Conservation (phyloP, 148 eudicot species). For the Polygonum maritimum region DNA sequence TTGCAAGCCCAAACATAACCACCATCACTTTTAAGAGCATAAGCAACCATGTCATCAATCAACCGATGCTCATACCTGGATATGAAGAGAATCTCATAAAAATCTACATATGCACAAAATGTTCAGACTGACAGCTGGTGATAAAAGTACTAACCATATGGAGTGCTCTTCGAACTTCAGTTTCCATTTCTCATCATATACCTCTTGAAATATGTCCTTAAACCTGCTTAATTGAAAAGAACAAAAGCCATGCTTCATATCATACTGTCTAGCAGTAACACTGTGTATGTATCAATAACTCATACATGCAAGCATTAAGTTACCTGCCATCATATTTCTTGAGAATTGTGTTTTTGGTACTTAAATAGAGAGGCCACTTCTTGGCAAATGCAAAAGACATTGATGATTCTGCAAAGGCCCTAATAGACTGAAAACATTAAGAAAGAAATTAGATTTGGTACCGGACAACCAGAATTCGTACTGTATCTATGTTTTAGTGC, state of each 20-base stretch:
- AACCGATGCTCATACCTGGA: conserved; percentile 73
- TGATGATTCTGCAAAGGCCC: conserved; percentile 72
- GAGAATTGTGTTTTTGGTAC: conserved; percentile 65
- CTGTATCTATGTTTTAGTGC: background rate
- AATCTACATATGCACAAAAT: background rate
- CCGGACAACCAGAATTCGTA: background rate
- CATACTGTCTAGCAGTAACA: background rate
- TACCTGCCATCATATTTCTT: conserved; percentile 88
- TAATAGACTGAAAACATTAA: conserved; percentile 41
- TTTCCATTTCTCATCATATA: conserved; percentile 68
- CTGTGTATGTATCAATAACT: background rate
- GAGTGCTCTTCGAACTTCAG: conserved; percentile 60
- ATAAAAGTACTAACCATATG: conserved; percentile 41
- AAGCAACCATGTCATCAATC: conserved; percentile 85
- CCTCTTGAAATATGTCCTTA: conserved; percentile 71
- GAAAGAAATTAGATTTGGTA: background rate
- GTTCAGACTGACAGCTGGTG: background rate
- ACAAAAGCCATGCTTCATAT: background rate
- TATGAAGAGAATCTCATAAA: conserved; percentile 1
- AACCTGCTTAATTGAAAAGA: conserved; percentile 31
- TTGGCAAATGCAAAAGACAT: conserved; percentile 61
- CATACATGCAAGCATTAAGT: background rate
- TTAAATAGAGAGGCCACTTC: conserved; percentile 71
- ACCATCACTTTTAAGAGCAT: conserved; percentile 63
- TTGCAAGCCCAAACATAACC: conserved; percentile 87